Base-by-base conservation (phyloP, 1,284 basidiomycete genomes). In the Melampsora occidentalis region DNA sequence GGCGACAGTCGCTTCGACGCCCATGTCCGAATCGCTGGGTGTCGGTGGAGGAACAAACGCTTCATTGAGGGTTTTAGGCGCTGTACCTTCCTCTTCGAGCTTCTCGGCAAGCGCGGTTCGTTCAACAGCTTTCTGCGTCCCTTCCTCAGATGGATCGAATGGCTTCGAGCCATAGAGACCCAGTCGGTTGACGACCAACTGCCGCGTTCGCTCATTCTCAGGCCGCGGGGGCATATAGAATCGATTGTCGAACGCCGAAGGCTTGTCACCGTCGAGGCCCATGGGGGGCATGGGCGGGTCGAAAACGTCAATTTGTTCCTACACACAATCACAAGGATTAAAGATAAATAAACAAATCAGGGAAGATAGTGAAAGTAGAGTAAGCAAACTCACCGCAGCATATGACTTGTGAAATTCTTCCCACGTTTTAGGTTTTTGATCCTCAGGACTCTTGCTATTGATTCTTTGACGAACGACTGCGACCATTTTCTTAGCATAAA, bases 401-500 rank as follows among this genome's bases (percentile, higher is more conserved):
- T 81, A 80, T 1, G 77, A 76, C 18, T 53, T 66, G 16, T 65
- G 57, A 53, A 78, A 81, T 28, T 81, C 80, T 20, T 71, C 77
- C 81, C 80, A 80, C 5, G 79, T 80, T 49, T 78, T 72, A 1
- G 80, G 80, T 33, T 80, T 51, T 46, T 80, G 71, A 20, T 81
- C 78, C 46, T 51, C 69, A 20, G 79, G 79, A 28, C 79, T 79
- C 62, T 78, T 78, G 33, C 77, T 77, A 67, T 69, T 79, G 16
- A 81, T 75, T 28, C 72, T 31, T 10, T 5, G 35, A 20, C 57
- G 57, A 28, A 75, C 64, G 22, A 75, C 65, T 31, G 65, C 72
- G 20, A 62, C 42, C 64, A 68, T 46, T 35, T 75, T 75, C 28
- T 68, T 75, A 16, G 39, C 49, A 46, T 59, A 35, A 18, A 39